These are phyloP conservation scores for Pluteus cervinus DNA, from an alignment of 768 basidiomycete genomes.

Conservation along the genomic window DNA sequence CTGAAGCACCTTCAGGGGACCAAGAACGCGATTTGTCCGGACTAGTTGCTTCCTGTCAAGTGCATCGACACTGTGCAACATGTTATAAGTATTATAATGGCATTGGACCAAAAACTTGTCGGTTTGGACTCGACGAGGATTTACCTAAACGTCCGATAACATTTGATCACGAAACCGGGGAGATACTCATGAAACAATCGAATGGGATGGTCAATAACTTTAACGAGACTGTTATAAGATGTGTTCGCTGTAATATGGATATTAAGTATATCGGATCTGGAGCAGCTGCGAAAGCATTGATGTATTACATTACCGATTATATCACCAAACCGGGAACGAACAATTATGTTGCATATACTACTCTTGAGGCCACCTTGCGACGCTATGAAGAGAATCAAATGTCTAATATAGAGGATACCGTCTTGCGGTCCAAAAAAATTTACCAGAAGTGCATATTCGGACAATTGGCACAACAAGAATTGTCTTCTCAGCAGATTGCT, in stretches of 20 bases:
- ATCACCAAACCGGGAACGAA: conserved; percentile 39
- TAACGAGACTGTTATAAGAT: conserved; percentile 29
- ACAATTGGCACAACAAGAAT: conserved; percentile 31
- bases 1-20: no score
- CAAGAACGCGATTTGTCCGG: no score
- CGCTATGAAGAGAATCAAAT: no score
- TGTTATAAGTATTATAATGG: conserved; percentile 33
- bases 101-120: conserved; percentile 18
- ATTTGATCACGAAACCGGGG: conserved; percentile 25
- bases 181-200: conserved; percentile 22
- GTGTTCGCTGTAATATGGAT: conserved; percentile 39
- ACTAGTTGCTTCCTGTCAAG: no score
- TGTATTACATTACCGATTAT: conserved; percentile 45
- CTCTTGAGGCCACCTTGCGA: conserved; percentile 25
- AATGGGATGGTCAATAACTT: conserved; percentile 40
- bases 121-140: conserved; percentile 21
- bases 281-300: conserved; percentile 29
- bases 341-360: conserved; percentile 32
- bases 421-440: conserved; percentile 19
- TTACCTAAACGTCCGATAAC: conserved; percentile 9
- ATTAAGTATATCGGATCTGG: conserved; percentile 41
- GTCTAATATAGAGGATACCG: conserved; percentile 16
- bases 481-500: conserved; percentile 30
- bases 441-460: conserved; percentile 29
- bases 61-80: conserved; percentile 24